phyloP scores from a whole-genome alignment of 352 stramenopile species.

The Blastocystis sp. region DNA sequence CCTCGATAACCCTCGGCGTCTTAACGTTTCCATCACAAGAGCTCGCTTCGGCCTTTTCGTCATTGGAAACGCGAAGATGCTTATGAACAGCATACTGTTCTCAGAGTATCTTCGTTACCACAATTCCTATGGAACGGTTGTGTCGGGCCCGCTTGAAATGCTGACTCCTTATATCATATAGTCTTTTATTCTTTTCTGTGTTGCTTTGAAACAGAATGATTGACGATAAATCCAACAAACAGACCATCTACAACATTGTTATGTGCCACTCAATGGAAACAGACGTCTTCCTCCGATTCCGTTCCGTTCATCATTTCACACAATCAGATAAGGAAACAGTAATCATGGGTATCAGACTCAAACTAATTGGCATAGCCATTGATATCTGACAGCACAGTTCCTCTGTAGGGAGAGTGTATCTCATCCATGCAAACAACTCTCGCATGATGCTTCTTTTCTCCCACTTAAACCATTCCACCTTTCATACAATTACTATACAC shows the following conservation, averaged over 20 bases:
- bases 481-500: background rate
- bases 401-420: conserved; percentile 37
- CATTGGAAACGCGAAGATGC: conserved; percentile 85
- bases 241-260: too few species aligned
- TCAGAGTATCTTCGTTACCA: background rate
- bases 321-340: conserved; percentile 55
- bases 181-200: background rate
- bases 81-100: conserved; percentile 60
- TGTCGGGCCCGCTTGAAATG: background rate
- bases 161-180: background rate
- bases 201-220: background rate
- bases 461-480: background rate
- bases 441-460: conserved; percentile 9
- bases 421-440: background rate
- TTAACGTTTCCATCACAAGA: conserved; percentile 96
- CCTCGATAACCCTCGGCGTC: conserved; percentile 84
- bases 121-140: background rate
- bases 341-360: conserved; percentile 55
- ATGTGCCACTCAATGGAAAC: too few species aligned
- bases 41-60: conserved; percentile 92
- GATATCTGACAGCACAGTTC: background rate
- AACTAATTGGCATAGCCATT: conserved; percentile 25
- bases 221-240: background rate
- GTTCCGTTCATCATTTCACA: background rate
- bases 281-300: background rate